A percentile compares a stretch with the other conserved stretches of the same genome.
Conservation (phyloP, 768 basidiomycete genomes). For the Leucocoprinus leucothites region DNA sequence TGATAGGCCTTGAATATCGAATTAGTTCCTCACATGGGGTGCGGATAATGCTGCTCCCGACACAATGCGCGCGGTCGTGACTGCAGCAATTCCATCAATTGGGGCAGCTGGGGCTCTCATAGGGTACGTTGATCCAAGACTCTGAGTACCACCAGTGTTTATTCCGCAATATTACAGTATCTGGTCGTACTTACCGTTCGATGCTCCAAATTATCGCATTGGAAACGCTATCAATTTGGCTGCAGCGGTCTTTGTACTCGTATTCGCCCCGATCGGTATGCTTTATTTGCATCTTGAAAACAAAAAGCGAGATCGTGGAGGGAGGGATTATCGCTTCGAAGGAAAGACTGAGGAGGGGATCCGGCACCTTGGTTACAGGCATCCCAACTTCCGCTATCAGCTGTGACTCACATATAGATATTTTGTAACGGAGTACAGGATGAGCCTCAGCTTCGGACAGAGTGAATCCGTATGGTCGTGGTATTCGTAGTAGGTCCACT, state of each 20-base stretch:
- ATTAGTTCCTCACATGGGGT: constrained; percentile 40
- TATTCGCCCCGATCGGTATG: constrained; percentile 20
- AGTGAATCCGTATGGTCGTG: too few species aligned
- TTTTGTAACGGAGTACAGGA: too few species aligned
- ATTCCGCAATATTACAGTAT: constrained; percentile 24
- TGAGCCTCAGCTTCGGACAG: too few species aligned
- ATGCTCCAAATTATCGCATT: constrained; percentile 43
- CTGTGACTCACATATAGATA: too few species aligned
- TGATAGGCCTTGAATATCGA: not conserved
- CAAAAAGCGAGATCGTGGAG: constrained; percentile 37
- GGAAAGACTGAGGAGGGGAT: constrained; percentile 34
- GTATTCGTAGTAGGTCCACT: too few species aligned
- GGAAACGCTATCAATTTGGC: constrained; percentile 46
- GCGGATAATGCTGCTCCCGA: constrained; percentile 49
- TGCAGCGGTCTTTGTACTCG: constrained; percentile 30
- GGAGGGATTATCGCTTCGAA: constrained; percentile 36
- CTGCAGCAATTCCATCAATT: constrained; percentile 34
- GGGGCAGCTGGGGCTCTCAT: too few species aligned
- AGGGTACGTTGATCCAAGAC: too few species aligned
- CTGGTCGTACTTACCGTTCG: constrained; percentile 44
- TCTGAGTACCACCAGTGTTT: not conserved
- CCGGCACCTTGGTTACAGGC: constrained; percentile 39
- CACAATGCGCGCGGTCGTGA: constrained; percentile 42
- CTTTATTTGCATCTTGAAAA: constrained; percentile 42
- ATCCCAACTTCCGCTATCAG: constrained; percentile 44